Percentiles rank a stretch among this genome's conserved stretches.
These are phyloP conservation scores for Ganoderma sp. DNA, from an alignment of 1,284 basidiomycete genomes.

Conservation along the genomic window DNA sequence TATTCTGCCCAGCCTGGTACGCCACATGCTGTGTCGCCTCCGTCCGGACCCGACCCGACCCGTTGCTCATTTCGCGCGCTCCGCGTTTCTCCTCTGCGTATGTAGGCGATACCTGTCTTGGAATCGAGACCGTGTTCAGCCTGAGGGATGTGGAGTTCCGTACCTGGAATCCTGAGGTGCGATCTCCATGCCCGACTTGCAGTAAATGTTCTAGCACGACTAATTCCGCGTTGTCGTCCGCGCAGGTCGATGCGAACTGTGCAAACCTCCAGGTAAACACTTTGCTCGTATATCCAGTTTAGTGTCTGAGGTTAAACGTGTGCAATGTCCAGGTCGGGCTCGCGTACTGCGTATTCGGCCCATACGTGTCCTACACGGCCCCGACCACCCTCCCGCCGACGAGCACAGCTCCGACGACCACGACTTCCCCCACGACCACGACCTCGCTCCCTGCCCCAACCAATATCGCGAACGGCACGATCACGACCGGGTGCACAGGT, in stretches of 20 bases:
- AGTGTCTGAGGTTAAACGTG: not conserved
- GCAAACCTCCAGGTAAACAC: not conserved
- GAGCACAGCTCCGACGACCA: not conserved
- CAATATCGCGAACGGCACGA: slow-evolving; percentile 2
- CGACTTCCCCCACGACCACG: not conserved
- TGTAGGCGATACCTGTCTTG: not conserved
- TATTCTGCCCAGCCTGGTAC: not conserved
- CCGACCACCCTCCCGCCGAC: not conserved
- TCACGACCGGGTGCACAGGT: not conserved
- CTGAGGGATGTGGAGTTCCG: not conserved
- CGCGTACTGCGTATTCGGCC: slow-evolving; percentile 1
- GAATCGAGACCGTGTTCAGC: not conserved
- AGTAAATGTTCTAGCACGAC: not conserved
- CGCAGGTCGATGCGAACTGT: not conserved
- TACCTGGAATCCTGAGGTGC: not conserved
- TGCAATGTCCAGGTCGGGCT: not conserved
- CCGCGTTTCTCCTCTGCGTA: not conserved
- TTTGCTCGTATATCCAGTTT: not conserved
- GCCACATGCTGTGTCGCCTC: not conserved
- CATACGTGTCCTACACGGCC: not conserved
- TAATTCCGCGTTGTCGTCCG: not conserved
- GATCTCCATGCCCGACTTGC: not conserved
- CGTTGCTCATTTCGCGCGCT: not conserved
- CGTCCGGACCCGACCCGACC: not conserved
- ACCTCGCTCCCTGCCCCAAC: not conserved